Base-by-base conservation (phyloP, 2,329 filamentous ascomycete genomes). In the Ceratocystis albifundus region DNA sequence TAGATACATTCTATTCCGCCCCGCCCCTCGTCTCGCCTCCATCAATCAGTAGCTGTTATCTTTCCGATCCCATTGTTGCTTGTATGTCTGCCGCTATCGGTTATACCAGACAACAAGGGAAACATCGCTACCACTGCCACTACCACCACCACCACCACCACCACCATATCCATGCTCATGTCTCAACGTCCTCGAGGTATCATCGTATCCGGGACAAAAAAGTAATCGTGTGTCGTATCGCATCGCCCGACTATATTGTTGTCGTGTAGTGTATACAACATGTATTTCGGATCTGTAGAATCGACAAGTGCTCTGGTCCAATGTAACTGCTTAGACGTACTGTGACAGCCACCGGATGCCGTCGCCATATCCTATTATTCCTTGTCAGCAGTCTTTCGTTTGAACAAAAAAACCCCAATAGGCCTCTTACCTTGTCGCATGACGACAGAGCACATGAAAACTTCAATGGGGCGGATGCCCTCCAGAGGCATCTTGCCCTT, bases 361-460 rank as follows among this genome's bases (percentile, higher is more conserved):
- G 72, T 96, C 91, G 65, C 90, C 90, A 76, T 96, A 96, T 71
- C 89, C 85, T 87, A 70, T 67, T 64, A 20, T 46, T 48, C 45
- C 67, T 59, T 71, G 71, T 71, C 69, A 71, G 65, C 57, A 12
- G 32, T 17, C 36, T 5, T 25, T 8, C 50, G 6, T 30, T 55
- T 5, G 12, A 20, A 65, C 61, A 66, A 48, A 45, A 25, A 25
- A n/a, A n/a, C n/a, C n/a, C n/a, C n/a, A n/a, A n/a, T n/a, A n/a
- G n/a, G n/a, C 36, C 36, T 77, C 82, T 71, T 72, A 88, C 85
- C 94, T 82, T 97, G 93, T 77, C 93, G 85, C 90, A 96, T 96
- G 69, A 97, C 93, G 71, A 97, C 92, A 73, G 90, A 96, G 84
- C 92, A 97, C 94, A 99, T 96, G 79, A 97, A 97, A 70, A 97